Evolutionary conservation across 495 filamentous ascomycete species (phyloP), one percentile per base, ranked within the genome.

Genomic region (Lophiostoma macrostomum): DNA sequence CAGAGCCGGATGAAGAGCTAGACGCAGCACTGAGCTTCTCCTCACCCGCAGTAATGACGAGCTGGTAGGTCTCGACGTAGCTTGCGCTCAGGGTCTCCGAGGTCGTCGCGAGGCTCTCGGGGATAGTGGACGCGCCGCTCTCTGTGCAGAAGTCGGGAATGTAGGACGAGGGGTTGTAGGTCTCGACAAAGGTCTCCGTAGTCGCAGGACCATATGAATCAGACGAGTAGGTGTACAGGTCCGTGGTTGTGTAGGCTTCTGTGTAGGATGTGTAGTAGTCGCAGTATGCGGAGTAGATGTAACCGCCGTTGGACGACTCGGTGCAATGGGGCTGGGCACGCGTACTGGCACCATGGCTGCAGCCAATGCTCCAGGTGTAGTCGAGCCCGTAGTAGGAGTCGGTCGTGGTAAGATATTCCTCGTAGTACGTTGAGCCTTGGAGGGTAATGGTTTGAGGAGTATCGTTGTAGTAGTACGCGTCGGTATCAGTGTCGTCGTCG

Each of bases 101-200:
- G 12, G 5, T 25, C 18, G 8, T 16, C 27, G 40, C 40, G 18
- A 23, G 12, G 11, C 16, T 16, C 10, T 43, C 40, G 13, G 40
- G 40, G 7, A 43, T 7, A 14, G 18, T 43, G 13, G 40, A 43
- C n/a, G n/a, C n/a, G n/a, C n/a, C n/a, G 40, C 40, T 22, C 16
- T 43, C 40, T 5, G 40, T 43, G 22, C 40, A 43, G 40, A 23
- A 43, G 5, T 22, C 16, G 40, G 40, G 40, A 19, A 28, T 43
- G 11, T 22, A 43, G 16, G 12, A 10, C 7, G 11, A 5, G 16
- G 20, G 13, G 23, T 22, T 22, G 20, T 13, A 14, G 8, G 35
- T 38, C 19, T 38, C 35, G 6, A 18, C 16, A 6, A 7, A 7
- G 14, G 35, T 38, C 7, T 38, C 12, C 6, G 6, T 18, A 7